These are phyloP conservation scores for Leishmania gerbilli DNA, from an alignment of 208 protist genomes.

Conservation along the genomic window DNA sequence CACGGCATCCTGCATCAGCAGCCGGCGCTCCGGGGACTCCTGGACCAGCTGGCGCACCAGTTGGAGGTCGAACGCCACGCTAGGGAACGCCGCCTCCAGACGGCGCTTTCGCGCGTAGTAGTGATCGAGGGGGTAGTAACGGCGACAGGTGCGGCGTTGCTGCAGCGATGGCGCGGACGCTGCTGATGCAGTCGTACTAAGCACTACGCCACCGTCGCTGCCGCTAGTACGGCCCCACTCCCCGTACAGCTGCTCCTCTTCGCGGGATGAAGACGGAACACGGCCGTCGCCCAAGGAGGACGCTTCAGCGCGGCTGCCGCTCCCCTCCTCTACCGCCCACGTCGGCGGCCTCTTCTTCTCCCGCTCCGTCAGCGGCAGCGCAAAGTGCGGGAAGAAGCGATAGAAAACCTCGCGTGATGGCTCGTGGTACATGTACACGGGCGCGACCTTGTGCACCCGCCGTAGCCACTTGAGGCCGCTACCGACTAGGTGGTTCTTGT, in stretches of 20 bases:
- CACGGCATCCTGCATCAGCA: constrained; percentile 71
- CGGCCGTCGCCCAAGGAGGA: background rate
- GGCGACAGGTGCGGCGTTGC: constrained; percentile 13
- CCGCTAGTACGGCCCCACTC: background rate
- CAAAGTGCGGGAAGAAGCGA: constrained; percentile 51
- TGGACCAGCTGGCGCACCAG: constrained; percentile 50
- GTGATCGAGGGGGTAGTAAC: constrained; percentile 44
- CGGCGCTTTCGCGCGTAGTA: constrained; percentile 62
- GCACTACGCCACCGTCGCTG: background rate
- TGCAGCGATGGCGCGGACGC: background rate
- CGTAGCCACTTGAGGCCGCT: constrained; percentile 25
- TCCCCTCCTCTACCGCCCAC: background rate
- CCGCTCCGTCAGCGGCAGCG: constrained; percentile 35
- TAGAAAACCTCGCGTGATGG: constrained; percentile 22
- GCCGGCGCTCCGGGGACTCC: constrained; percentile 56
- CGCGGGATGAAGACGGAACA: background rate
- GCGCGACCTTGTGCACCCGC: constrained; percentile 18
- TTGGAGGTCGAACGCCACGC: constrained; percentile 52
- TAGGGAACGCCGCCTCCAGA: constrained; percentile 20
- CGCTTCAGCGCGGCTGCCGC: background rate
- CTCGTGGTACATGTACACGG: constrained; percentile 37
- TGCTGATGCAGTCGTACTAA: background rate
- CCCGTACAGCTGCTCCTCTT: background rate
- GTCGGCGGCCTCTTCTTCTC: constrained; percentile 28
- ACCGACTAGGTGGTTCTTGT: constrained; percentile 34